Conservation (phyloP, 2,329 filamentous ascomycete genomes). For the Colletotrichum camelliae region DNA sequence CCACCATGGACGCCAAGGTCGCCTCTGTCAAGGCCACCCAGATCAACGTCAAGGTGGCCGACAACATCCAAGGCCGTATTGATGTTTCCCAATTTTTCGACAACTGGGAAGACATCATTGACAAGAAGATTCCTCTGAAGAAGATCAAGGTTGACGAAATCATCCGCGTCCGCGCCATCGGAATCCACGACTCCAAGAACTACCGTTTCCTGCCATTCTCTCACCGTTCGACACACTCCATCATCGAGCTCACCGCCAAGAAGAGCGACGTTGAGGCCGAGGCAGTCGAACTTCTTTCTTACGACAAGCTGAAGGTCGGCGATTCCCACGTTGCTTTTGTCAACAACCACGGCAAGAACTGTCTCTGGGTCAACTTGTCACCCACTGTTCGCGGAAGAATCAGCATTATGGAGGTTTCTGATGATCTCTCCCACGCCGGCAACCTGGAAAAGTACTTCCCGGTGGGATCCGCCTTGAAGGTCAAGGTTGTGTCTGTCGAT, state of each 20-base stretch:
- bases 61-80: conserved; percentile 90
- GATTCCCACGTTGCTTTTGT: conserved; percentile 82
- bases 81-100: conserved; percentile 93
- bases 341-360: conserved; percentile 84
- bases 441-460: conserved; percentile 84
- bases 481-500: conserved; percentile 79
- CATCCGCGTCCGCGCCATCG: conserved; percentile 78
- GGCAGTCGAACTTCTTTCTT: conserved; percentile 58
- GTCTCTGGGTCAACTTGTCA: conserved; percentile 89
- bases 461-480: conserved; percentile 84
- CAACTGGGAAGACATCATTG: conserved; percentile 82
- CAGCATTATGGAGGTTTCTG: conserved; percentile 81
- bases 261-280: conserved; percentile 63
- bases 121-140: conserved; percentile 80
- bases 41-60: conserved; percentile 86
- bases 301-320: conserved; percentile 76
- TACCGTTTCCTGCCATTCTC: conserved; percentile 92
- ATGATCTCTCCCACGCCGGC: conserved; percentile 80
- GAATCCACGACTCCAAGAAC: conserved; percentile 87
- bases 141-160: conserved; percentile 75
- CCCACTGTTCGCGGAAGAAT: conserved; percentile 88
- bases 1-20: conserved; percentile 76
- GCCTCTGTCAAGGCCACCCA: conserved; percentile 90
- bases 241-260: conserved; percentile 88
- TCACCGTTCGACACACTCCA: conserved; percentile 80